Evolutionary conservation across 148 eudicot species (phyloP).

Genomic region (Drosera capensis): DNA sequence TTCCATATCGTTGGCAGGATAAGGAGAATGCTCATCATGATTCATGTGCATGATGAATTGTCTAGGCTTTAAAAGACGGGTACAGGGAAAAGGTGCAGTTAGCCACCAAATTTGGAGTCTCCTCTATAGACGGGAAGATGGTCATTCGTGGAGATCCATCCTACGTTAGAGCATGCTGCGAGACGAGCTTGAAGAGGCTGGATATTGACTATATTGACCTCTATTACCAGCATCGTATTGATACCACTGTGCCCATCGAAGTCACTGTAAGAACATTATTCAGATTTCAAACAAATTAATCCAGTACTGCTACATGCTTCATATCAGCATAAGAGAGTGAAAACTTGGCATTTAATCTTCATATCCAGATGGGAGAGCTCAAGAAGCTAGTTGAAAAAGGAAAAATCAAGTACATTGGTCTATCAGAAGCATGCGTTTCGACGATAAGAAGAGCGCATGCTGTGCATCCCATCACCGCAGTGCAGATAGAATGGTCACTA

Average conservation of each 20-base stretch:
- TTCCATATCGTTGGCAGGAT: too few relatives aligned
- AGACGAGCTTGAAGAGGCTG: slow-evolving; percentile 8
- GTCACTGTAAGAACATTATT: slow-evolving; percentile 5
- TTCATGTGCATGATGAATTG: background rate
- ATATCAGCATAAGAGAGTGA: background rate
- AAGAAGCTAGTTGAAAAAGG: slow-evolving; percentile 10
- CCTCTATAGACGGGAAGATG: too few relatives aligned
- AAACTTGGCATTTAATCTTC: background rate
- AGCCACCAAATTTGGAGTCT: slow-evolving; percentile 7
- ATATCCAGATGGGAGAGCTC: slow-evolving; percentile 8
- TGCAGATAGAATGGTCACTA: slow-evolving; percentile 10
- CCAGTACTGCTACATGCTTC: background rate
- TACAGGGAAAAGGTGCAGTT: slow-evolving; percentile 3
- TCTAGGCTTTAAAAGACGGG: slow-evolving; percentile 7
- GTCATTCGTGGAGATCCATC: slow-evolving; percentile 1
- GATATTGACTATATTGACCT: slow-evolving; percentile 6
- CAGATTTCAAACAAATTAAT: background rate
- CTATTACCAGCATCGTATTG: slow-evolving; percentile 8
- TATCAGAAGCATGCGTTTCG: slow-evolving; percentile 7
- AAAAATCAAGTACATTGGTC: slow-evolving; percentile 7
- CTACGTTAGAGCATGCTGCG: slow-evolving; percentile 7
- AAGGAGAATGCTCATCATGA: too few relatives aligned
- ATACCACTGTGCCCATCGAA: slow-evolving; percentile 7
- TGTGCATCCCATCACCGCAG: slow-evolving; percentile 9
- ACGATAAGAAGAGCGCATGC: slow-evolving; percentile 11